Evolutionary conservation across 495 filamentous ascomycete species (phyloP).

Genomic region (Trichoderma asperelloides): DNA sequence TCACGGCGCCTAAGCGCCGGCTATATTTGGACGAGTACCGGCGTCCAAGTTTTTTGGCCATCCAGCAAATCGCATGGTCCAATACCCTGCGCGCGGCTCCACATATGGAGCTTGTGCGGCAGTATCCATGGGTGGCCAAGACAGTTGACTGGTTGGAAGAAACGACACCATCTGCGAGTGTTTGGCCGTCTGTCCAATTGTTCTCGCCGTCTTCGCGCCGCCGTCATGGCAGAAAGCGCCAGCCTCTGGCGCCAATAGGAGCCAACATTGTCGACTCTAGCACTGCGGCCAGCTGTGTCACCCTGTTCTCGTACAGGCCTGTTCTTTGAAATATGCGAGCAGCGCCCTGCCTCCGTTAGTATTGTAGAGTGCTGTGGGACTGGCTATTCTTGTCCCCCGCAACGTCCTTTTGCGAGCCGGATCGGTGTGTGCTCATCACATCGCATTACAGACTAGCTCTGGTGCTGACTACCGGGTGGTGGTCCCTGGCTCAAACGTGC

Average conservation of each 20-base stretch:
- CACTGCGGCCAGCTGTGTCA: not conserved
- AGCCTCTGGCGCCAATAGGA: conserved; percentile 3
- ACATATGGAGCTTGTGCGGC: not conserved
- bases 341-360: not conserved
- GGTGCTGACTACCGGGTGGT: conserved; percentile 4
- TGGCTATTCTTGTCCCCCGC: conserved; percentile 7
- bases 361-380: not conserved
- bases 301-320: not conserved
- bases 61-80: not conserved
- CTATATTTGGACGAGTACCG: conserved; percentile 7
- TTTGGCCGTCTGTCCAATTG: conserved; percentile 1
- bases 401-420: not conserved
- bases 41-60: not conserved
- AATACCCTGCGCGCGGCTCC: not conserved
- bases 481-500: not conserved
- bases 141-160: not conserved
- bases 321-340: not conserved
- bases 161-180: conserved; percentile 5
- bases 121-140: not conserved
- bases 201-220: conserved; percentile 1
- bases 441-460: conserved; percentile 6
- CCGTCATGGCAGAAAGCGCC: not conserved
- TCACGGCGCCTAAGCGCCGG: conserved; percentile 8
- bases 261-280: not conserved
- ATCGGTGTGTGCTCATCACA: conserved; percentile 7